These are phyloP conservation scores for Xylariaceae sp. DNA, from an alignment of 2,329 filamentous ascomycete species.

Conservation along the genomic window DNA sequence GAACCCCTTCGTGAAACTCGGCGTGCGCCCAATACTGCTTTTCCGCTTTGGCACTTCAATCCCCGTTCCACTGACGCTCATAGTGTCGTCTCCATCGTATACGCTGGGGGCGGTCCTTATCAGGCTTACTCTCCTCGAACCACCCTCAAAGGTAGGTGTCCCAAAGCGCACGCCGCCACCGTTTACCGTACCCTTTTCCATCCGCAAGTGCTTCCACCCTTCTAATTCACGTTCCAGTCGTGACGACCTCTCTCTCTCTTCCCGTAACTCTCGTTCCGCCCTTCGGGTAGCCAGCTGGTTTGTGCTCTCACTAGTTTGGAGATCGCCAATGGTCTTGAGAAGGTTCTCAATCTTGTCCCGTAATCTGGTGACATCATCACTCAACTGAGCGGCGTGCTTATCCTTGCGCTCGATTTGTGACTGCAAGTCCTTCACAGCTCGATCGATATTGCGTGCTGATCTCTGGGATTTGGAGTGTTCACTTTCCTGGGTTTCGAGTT, in stretches of 20 bases:
- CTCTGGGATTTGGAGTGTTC: slow-evolving; percentile 76
- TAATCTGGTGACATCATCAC: slow-evolving; percentile 77
- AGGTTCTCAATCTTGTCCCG: slow-evolving; percentile 89
- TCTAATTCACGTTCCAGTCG: slow-evolving; percentile 85
- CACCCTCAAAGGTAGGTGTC: slow-evolving; percentile 24
- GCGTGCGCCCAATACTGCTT: slow-evolving; percentile 56
- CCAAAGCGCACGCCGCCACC: slow-evolving; percentile 26
- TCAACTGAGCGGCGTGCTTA: slow-evolving; percentile 73
- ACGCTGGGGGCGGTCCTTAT: slow-evolving; percentile 51
- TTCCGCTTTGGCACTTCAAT: slow-evolving; percentile 59
- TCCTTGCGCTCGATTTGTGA: slow-evolving; percentile 89
- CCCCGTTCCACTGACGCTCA: slow-evolving; percentile 29
- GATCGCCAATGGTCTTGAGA: slow-evolving; percentile 84
- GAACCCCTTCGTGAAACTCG: slow-evolving; percentile 74
- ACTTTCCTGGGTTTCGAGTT: slow-evolving; percentile 76
- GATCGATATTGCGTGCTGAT: slow-evolving; percentile 86
- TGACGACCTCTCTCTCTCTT: slow-evolving; percentile 77
- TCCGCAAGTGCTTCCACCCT: slow-evolving; percentile 69
- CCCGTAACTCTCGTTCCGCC: slow-evolving; percentile 81
- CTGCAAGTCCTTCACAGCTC: slow-evolving; percentile 88
- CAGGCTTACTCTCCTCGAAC: slow-evolving; percentile 29
- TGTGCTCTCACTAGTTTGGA: slow-evolving; percentile 79
- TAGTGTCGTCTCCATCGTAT: slow-evolving; percentile 36
- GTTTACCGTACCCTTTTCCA: slow-evolving; percentile 49
- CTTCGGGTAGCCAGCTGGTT: slow-evolving; percentile 77